phyloP scores from a whole-genome alignment of 192 early-diverging fungal genomes.

The Haplosporangium gracile region DNA sequence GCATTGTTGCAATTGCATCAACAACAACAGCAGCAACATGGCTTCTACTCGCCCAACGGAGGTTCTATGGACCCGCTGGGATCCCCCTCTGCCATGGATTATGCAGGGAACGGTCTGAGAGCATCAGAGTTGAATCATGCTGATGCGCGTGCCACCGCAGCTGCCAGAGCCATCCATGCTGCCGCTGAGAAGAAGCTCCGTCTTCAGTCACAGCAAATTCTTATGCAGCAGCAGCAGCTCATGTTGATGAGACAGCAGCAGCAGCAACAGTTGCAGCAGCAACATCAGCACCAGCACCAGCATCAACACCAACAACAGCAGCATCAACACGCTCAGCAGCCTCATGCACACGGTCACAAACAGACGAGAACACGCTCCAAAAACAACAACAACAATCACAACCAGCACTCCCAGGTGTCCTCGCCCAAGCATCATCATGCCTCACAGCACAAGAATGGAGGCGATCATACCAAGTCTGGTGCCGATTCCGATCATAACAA shows the following conservation, averaged over 20 bases:
- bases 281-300: constrained; percentile 24
- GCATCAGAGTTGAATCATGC: constrained; percentile 1
- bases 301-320: constrained; percentile 25
- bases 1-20: constrained; percentile 5
- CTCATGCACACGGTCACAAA: constrained; percentile 12
- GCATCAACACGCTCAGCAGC: constrained; percentile 18
- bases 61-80: not conserved
- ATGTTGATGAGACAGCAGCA: constrained; percentile 34
- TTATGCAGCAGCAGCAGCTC: constrained; percentile 38
- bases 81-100: constrained; percentile 10
- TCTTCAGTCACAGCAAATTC: constrained; percentile 36
- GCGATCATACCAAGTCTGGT: constrained; percentile 17
- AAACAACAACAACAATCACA: not conserved
- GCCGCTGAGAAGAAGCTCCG: constrained; percentile 31
- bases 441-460: constrained; percentile 13
- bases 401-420: constrained; percentile 16
- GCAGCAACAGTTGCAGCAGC: constrained; percentile 20
- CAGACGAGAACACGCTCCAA: constrained; percentile 20
- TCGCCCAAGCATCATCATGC: constrained; percentile 32
- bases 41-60: constrained; percentile 9
- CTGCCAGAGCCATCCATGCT: constrained; percentile 10
- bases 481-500: constrained; percentile 10
- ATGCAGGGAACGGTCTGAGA: constrained; percentile 6
- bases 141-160: constrained; percentile 11
- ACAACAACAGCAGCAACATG: constrained; percentile 26